These are phyloP conservation scores for Colletotrichum sp. DNA, from an alignment of 2,329 filamentous ascomycete species.

Conservation along the genomic window DNA sequence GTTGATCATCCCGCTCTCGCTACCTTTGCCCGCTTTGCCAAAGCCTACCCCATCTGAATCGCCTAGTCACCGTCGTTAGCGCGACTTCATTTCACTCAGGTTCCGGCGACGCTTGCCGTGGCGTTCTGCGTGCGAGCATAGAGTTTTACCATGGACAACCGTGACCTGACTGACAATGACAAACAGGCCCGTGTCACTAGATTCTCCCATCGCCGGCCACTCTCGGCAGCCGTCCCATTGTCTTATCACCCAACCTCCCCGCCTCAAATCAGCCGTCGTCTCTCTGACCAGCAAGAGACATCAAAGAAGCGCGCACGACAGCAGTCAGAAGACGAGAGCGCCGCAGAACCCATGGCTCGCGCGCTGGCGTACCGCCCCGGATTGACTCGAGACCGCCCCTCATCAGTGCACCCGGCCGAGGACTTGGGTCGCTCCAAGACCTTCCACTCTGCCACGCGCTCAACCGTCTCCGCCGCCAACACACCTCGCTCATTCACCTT, in stretches of 20 bases:
- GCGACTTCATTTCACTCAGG: slow-evolving; percentile 18
- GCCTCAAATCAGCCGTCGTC: slow-evolving; percentile 54
- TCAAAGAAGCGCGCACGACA: slow-evolving; percentile 41
- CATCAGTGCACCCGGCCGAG: slow-evolving; percentile 42
- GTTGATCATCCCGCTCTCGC: background rate
- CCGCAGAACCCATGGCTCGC: slow-evolving; percentile 42
- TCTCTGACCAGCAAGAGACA: slow-evolving; percentile 63
- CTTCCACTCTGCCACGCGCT: slow-evolving; percentile 28
- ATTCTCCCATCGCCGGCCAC: slow-evolving; percentile 54
- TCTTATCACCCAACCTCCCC: slow-evolving; percentile 55
- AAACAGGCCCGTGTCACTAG: slow-evolving; percentile 54
- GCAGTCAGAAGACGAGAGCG: slow-evolving; percentile 44
- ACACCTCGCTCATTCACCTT: slow-evolving; percentile 54
- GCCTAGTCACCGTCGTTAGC: background rate
- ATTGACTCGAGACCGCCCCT: slow-evolving; percentile 46
- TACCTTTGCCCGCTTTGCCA: background rate
- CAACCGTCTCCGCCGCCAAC: slow-evolving; percentile 43
- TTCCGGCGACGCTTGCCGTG: background rate
- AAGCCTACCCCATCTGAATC: background rate
- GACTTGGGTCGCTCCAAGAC: slow-evolving; percentile 37
- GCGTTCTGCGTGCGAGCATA: background rate
- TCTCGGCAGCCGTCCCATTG: slow-evolving; percentile 56
- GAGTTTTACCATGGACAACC: slow-evolving; percentile 3
- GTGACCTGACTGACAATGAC: slow-evolving; percentile 27
- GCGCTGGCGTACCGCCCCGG: slow-evolving; percentile 47